Percentiles rank a stretch among this genome's conserved stretches.
Conservation (phyloP, 805 yeast genomes). For the Yamadazyma takamatsuzukensis region DNA sequence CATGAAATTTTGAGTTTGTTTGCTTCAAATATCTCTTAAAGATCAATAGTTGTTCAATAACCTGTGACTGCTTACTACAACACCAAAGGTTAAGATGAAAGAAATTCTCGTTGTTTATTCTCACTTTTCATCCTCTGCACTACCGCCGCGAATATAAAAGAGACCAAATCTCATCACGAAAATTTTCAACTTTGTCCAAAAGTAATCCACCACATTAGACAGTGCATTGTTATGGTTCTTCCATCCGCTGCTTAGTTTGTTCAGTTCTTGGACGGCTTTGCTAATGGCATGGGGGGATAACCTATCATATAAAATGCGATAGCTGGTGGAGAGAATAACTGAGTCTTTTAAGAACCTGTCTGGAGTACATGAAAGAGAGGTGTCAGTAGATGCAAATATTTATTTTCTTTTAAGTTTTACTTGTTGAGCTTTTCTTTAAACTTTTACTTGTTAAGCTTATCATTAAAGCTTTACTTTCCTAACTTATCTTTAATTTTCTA, state of each 20-base stretch:
- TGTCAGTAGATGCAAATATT: conserved; percentile 47
- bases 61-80: too few relatives aligned
- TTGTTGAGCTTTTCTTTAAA: neutral
- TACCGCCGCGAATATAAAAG: too few relatives aligned
- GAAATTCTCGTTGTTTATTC: too few relatives aligned
- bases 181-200: conserved; percentile 59
- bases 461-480: too few relatives aligned
- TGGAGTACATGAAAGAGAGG: conserved; percentile 50
- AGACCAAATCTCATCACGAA: too few relatives aligned
- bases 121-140: too few relatives aligned
- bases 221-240: conserved; percentile 47
- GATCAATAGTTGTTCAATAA: too few relatives aligned
- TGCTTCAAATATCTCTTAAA: too few relatives aligned
- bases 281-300: conserved; percentile 7
- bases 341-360: conserved; percentile 48
- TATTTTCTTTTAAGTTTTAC: neutral
- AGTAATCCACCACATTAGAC: conserved; percentile 65
- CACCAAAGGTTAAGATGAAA: too few relatives aligned
- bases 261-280: conserved; percentile 29
- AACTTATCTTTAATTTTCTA: too few relatives aligned
- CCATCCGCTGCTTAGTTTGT: conserved; percentile 9
- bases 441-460: conserved; percentile 1
- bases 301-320: conserved; percentile 38
- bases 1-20: too few relatives aligned
- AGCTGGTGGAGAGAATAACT: conserved; percentile 44